Base-by-base conservation (phyloP, 2,329 filamentous ascomycete species). In the Colletotrichum cordylinicola region DNA sequence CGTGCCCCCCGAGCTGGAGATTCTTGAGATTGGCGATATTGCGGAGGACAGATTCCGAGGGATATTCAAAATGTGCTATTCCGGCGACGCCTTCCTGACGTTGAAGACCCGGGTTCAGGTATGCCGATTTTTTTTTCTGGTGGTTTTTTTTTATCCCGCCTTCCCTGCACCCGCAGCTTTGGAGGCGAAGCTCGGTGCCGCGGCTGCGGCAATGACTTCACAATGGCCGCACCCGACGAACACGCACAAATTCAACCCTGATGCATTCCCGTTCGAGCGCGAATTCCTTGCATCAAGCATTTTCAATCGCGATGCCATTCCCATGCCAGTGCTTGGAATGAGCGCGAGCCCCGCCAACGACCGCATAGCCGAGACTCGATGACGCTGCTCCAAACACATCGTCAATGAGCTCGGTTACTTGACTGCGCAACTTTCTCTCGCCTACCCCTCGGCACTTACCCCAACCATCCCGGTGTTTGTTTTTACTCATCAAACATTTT, bases 11-110 rank as follows among this genome's bases (percentile, higher is more conserved):
- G 95, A 98, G 83, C 88, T 99, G 81, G 97, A 99, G 86, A 98
- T 99, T 78, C 87, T 99, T 79, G 97, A 99, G 88, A 98, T 99
- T 85, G 97, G 97, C 74, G 97, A 99, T 85, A 89, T 99, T 83
- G 97, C 97, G 69, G 97, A 98, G 86, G 97, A 99, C 88, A 91
- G 96, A 69, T 99, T 99, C 85, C 92, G 97, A 75, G 97, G 97
- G 83, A 98, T 99, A 80, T 99, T 99, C 90, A 98, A 98, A 86
- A 98, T 99, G 96, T 96, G 94, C 84, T 99, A 99, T 84, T 93
- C 94, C 2, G 97, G 97, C 79, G 96, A 99, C 86, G 96, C 97
- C 35, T 98, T 96, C 83, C 87, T 99, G 86, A 98, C 97, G 31
- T 90, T 99, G 78, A 97, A 97, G 85, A 99, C 97, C 74, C 92